Percentiles rank a stretch among this genome's conserved stretches.
These are phyloP conservation scores for Pseudogymnoascus sp. DNA, from an alignment of 2,329 filamentous ascomycete genomes.

Conservation along the genomic window DNA sequence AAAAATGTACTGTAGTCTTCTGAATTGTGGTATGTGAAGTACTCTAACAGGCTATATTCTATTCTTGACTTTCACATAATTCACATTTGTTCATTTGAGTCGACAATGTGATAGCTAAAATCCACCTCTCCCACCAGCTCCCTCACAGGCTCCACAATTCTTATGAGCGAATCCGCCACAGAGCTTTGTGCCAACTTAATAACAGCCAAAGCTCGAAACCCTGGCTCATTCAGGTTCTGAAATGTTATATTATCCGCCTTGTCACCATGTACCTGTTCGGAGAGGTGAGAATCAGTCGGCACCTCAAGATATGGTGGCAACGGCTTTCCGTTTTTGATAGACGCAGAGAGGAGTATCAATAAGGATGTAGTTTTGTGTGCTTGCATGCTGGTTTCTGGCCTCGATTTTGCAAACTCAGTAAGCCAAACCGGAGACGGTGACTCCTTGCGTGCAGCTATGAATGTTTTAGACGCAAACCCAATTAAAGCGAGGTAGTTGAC, in stretches of 20 bases:
- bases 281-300: conserved; percentile 51
- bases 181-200: conserved; percentile 44
- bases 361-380: conserved; percentile 58
- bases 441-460: conserved; percentile 13
- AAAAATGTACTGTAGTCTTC: too few relatives aligned
- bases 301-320: conserved; percentile 60
- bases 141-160: conserved; percentile 44
- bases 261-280: conserved; percentile 45
- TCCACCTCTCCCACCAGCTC: conserved; percentile 63
- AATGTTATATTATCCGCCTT: conserved; percentile 51
- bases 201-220: conserved; percentile 65
- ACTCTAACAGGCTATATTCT: background rate
- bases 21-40: background rate
- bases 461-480: conserved; percentile 51
- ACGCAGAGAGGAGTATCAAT: conserved; percentile 58
- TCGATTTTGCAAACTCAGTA: conserved; percentile 32
- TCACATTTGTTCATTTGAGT: background rate
- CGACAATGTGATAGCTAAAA: conserved; percentile 33
- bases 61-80: background rate
- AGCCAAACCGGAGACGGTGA: conserved; percentile 40
- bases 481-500: conserved; percentile 59
- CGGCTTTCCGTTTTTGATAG: conserved; percentile 55
- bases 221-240: conserved; percentile 56
- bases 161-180: conserved; percentile 10
- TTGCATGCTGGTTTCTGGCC: conserved; percentile 44